Evolutionary conservation across 2,329 filamentous ascomycete genomes (phyloP).

Genomic region (Aspergillus clavatus): DNA sequence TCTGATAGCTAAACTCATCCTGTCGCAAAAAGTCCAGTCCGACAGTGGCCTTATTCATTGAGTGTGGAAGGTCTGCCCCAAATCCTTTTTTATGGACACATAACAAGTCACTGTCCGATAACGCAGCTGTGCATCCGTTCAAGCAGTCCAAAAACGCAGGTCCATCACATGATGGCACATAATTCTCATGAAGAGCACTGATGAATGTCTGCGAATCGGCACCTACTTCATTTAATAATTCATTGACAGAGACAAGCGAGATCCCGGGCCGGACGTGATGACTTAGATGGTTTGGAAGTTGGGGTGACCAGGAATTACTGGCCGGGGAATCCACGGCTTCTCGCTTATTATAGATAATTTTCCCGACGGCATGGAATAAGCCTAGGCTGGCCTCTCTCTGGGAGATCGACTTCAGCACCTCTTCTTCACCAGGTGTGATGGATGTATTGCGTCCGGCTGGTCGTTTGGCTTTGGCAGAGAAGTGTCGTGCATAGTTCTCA

Average conservation of each 20-base stretch:
- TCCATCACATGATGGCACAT: slow-evolving; percentile 70
- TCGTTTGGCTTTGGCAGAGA: slow-evolving; percentile 64
- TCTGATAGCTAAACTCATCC: slow-evolving; percentile 90
- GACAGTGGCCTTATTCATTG: slow-evolving; percentile 48
- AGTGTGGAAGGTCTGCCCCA: slow-evolving; percentile 52
- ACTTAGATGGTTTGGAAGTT: slow-evolving; percentile 56
- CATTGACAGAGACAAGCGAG: slow-evolving; percentile 65
- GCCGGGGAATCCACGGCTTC: slow-evolving; percentile 47
- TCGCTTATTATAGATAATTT: slow-evolving; percentile 94
- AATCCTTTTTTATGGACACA: slow-evolving; percentile 54
- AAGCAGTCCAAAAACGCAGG: slow-evolving; percentile 69
- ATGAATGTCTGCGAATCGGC: slow-evolving; percentile 90
- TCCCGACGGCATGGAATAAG: slow-evolving; percentile 93
- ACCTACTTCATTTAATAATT: slow-evolving; percentile 85
- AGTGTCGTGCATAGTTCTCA: slow-evolving; percentile 69
- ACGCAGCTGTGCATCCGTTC: slow-evolving; percentile 75
- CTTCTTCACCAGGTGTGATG: slow-evolving; percentile 71
- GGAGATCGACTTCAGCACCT: slow-evolving; percentile 74
- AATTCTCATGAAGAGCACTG: slow-evolving; percentile 89
- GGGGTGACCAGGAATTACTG: slow-evolving; percentile 44
- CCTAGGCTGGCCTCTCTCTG: slow-evolving; percentile 85
- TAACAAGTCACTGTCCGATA: slow-evolving; percentile 85
- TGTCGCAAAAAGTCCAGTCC: slow-evolving; percentile 68
- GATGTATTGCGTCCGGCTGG: slow-evolving; percentile 40
- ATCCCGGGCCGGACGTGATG: slow-evolving; percentile 56